Base-by-base conservation (phyloP, 192 early-diverging fungal genomes). In the Coemansia asiatica region DNA sequence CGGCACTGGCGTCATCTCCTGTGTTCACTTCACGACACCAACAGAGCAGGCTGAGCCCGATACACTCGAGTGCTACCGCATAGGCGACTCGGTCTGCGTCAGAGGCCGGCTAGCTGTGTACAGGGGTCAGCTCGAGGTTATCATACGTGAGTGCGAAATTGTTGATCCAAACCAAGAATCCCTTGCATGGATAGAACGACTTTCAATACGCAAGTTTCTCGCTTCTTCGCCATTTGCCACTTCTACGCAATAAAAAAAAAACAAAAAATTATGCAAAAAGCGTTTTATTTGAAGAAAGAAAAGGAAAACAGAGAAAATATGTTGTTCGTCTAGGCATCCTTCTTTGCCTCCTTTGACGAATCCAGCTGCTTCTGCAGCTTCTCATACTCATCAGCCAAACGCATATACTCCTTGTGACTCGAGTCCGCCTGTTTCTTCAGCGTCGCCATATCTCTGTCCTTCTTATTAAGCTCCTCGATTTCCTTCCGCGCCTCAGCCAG, bases 391-490 rank as follows among this genome's bases (percentile, higher is more conserved):
- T 84, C 82, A 1, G 82, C 74, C 53, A 84, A 60, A 53, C 82
- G 76, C 73, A 77, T 81, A 64, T 84, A 84, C 56, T 84, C 82
- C 22, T 69, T 44, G 63, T 84, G 76, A 56, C 63, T 76, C 40
- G 69, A 66, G 29, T 84, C 74, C 4, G 74, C 74, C 69, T 84
- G 82, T 69, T 84, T 84, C 68, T 76, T 76, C 28, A 84, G 75
- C 3, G 70, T 83, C 27, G 69, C 82, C 65, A 76, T 69, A 29
- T 83, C 73, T 48, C 67, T 62, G 65, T 73, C 74, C 67, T 75
- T 81, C 18, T 59, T 56, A 35, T 75, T 72, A 28, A 81, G 66
- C 56, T 73, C 82, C 47, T 73, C 74, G 19, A 84, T 46, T 66
- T 84, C 78, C 66, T 76, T 70, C 63, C 67, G 68, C 13, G 72